These are phyloP conservation scores for Colletotrichum limetticola DNA, from an alignment of 2,329 filamentous ascomycete species.

Conservation along the genomic window DNA sequence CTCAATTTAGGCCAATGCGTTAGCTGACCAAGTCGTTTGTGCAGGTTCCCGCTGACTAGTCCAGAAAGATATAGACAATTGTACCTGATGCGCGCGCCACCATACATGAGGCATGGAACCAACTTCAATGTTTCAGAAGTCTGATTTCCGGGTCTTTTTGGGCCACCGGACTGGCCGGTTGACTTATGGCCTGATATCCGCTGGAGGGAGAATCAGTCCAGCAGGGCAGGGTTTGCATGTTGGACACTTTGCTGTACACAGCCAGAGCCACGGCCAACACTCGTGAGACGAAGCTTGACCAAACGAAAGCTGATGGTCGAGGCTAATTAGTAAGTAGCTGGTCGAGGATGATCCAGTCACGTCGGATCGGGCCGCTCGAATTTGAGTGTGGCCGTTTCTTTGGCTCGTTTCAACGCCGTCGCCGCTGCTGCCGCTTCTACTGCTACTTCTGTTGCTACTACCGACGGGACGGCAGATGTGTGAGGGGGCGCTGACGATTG, in stretches of 20 bases:
- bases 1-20: conserved; percentile 42
- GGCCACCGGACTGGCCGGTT: conserved; percentile 19
- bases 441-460: not conserved
- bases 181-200: conserved; percentile 1
- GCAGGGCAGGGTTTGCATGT: conserved; percentile 34
- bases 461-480: conserved; percentile 5
- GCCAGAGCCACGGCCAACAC: conserved; percentile 5
- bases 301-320: not conserved
- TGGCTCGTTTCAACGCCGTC: not conserved
- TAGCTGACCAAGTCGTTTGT: conserved; percentile 44
- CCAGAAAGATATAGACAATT: conserved; percentile 40
- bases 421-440: not conserved
- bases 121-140: conserved; percentile 43
- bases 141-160: conserved; percentile 29
- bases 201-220: not conserved
- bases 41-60: conserved; percentile 50
- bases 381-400: conserved; percentile 3
- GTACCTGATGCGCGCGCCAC: conserved; percentile 23
- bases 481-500: not conserved
- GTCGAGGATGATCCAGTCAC: conserved; percentile 27
- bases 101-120: conserved; percentile 20
- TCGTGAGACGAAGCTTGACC: conserved; percentile 1
- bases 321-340: conserved; percentile 10
- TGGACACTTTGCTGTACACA: conserved; percentile 31
- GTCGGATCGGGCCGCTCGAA: conserved; percentile 44